These are phyloP conservation scores for Isoetes engelmannii DNA, from an alignment of 83 land plant species.

Conservation along the genomic window DNA sequence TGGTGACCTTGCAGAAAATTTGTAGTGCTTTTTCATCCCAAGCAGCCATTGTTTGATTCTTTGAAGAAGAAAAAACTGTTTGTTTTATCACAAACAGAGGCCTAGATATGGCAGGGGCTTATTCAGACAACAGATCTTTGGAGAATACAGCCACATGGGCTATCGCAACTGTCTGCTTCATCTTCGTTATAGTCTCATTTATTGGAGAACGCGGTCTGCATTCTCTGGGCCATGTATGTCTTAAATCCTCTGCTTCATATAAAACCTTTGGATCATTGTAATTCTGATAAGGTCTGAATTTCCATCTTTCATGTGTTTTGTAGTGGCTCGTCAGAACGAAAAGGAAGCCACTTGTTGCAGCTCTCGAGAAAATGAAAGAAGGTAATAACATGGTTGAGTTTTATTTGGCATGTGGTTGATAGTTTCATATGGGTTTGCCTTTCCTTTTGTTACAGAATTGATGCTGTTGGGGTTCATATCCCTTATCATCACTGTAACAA, in stretches of 20 bases:
- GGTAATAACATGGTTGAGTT: conserved; percentile 22
- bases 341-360: conserved; percentile 54
- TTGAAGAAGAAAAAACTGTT: no score
- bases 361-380: conserved; percentile 62
- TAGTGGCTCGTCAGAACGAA: conserved; percentile 66
- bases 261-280: not conserved
- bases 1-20: no score
- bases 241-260: not conserved
- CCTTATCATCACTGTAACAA: conserved; percentile 53
- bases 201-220: not conserved
- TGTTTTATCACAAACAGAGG: no score
- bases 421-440: not conserved
- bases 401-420: not conserved
- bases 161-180: not conserved
- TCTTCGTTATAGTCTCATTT: conserved; percentile 3
- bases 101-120: not conserved
- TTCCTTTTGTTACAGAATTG: conserved; percentile 36
- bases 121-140: conserved; percentile 10
- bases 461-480: conserved; percentile 80
- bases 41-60: no score
- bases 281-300: not conserved
- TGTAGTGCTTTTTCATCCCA: no score
- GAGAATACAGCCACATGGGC: conserved; percentile 29
- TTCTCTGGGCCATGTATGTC: conserved; percentile 22
- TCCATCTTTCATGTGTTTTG: not conserved